Conservation (phyloP, 2,329 filamentous ascomycete species). For the Scedosporium apiospermum region DNA sequence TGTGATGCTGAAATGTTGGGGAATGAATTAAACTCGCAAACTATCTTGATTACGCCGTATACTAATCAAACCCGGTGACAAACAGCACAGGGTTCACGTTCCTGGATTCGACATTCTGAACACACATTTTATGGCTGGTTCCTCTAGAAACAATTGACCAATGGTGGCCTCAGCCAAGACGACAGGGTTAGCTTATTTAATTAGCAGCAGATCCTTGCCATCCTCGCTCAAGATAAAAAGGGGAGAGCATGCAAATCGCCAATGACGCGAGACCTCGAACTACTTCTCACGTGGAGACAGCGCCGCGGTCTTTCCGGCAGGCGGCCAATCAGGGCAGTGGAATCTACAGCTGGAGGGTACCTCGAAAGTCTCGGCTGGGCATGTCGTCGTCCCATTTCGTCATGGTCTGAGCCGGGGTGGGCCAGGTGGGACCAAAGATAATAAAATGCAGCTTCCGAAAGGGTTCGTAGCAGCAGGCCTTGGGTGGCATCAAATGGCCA, state of each 20-base stretch:
- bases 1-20: no score
- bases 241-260: background rate
- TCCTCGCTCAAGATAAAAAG: background rate
- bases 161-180: background rate
- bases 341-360: background rate
- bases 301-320: background rate
- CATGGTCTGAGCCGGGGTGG: background rate
- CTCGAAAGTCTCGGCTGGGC: background rate
- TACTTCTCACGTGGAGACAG: background rate
- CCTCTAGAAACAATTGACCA: conserved; percentile 2
- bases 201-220: background rate
- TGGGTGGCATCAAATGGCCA: background rate
- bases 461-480: background rate
- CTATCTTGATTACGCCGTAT: no score
- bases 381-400: background rate
- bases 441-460: background rate
- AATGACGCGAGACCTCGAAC: background rate
- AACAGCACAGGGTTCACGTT: background rate
- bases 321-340: background rate
- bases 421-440: background rate
- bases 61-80: no score
- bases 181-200: background rate
- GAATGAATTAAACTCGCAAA: no score
- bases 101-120: background rate
- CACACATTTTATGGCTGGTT: background rate